Percentiles rank a stretch among this genome's conserved stretches.
Evolutionary conservation across 148 eudicot genomes (phyloP).

Genomic region (Arbutus unedo): DNA sequence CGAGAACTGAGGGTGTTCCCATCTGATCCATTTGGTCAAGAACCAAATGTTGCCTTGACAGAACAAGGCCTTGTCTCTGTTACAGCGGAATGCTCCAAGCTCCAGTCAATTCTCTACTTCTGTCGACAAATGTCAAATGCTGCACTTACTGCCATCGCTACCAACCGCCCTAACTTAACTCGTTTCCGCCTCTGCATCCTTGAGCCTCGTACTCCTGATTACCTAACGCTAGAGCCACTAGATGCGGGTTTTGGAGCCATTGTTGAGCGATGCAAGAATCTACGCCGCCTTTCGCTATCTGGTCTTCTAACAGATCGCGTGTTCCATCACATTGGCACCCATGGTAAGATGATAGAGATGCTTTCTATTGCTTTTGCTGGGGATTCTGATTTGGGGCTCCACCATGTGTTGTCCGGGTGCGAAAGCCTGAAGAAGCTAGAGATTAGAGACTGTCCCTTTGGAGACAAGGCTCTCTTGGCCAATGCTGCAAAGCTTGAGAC

Average conservation of each 20-base stretch:
- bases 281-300: constrained; percentile 74
- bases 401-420: constrained; percentile 75
- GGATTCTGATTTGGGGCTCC: constrained; percentile 76
- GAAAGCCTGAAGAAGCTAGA: constrained; percentile 73
- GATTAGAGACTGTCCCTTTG: constrained; percentile 92
- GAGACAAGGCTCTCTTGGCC: constrained; percentile 67
- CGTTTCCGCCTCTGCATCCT: constrained; percentile 80
- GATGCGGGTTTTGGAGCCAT: constrained; percentile 90
- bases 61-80: constrained; percentile 87
- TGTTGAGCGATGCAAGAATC: constrained; percentile 63
- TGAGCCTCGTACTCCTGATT: constrained; percentile 76
- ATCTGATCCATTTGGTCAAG: constrained; percentile 74
- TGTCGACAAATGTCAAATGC: constrained; percentile 92
- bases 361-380: constrained; percentile 90
- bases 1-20: constrained; percentile 80
- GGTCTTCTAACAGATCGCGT: constrained; percentile 85
- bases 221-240: constrained; percentile 68
- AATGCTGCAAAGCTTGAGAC: constrained; percentile 87
- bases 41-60: constrained; percentile 70
- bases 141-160: constrained; percentile 64
- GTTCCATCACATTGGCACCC: constrained; percentile 71
- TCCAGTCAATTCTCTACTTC: constrained; percentile 77
- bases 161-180: constrained; percentile 64
- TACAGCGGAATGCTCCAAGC: constrained; percentile 82
- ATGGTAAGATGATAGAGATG: constrained; percentile 85